These are phyloP conservation scores for Xylaria arbuscula DNA, from an alignment of 2,329 filamentous ascomycete species.

Conservation along the genomic window DNA sequence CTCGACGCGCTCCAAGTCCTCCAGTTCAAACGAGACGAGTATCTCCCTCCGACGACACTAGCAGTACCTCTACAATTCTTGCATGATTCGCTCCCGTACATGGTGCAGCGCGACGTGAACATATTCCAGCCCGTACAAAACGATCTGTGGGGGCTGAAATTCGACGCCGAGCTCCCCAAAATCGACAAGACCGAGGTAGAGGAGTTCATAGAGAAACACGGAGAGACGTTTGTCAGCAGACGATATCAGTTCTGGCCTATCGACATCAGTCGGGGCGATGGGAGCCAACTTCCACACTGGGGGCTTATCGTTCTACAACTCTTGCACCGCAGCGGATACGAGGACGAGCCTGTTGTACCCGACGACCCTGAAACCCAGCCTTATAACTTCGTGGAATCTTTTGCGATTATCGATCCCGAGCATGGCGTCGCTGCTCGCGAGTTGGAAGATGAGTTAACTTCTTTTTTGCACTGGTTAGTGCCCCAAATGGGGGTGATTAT, in stretches of 20 bases:
- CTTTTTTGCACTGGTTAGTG: not conserved
- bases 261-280: conserved; percentile 11
- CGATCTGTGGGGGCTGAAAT: conserved; percentile 1
- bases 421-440: conserved; percentile 5
- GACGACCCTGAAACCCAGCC: not conserved
- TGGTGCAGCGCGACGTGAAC: conserved; percentile 31
- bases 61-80: conserved; percentile 30
- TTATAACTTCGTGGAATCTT: conserved; percentile 16
- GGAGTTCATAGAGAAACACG: not conserved
- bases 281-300: conserved; percentile 16
- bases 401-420: conserved; percentile 36
- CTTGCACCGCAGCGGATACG: not conserved
- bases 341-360: not conserved
- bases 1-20: conserved; percentile 26
- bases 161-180: not conserved
- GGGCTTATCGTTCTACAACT: conserved; percentile 36
- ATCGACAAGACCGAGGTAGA: not conserved
- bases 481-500: not conserved
- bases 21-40: conserved; percentile 18
- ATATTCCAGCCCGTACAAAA: conserved; percentile 3
- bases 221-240: not conserved
- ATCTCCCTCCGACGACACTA: not conserved
- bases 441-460: not conserved
- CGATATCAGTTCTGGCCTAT: conserved; percentile 42
- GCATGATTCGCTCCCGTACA: conserved; percentile 30